phyloP scores from a whole-genome alignment of 2,329 filamentous ascomycete species.

The Pestalotiopsis sp. region DNA sequence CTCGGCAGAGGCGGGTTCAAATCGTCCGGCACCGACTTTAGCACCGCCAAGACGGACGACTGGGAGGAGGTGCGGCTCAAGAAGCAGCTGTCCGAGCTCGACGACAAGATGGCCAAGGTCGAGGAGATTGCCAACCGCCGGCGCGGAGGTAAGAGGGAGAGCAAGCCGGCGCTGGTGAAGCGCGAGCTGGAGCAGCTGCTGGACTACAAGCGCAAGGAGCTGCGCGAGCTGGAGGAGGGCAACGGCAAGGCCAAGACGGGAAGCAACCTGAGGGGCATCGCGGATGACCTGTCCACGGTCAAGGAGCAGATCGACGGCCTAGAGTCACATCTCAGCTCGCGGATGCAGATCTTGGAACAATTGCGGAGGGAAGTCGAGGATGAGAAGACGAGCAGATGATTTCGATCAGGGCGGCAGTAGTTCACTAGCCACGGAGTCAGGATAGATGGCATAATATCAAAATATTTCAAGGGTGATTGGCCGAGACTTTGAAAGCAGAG shows the following conservation, averaged over 20 bases:
- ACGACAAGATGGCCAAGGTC: constrained; percentile 83
- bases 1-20: constrained; percentile 84
- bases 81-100: constrained; percentile 87
- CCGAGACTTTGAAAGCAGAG: background rate
- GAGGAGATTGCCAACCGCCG: constrained; percentile 72
- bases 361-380: constrained; percentile 83
- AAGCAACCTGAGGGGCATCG: constrained; percentile 73
- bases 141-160: constrained; percentile 67
- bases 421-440: background rate
- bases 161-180: constrained; percentile 89
- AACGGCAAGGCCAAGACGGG: constrained; percentile 70
- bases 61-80: constrained; percentile 97
- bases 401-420: constrained; percentile 4
- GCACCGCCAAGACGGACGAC: constrained; percentile 81
- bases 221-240: constrained; percentile 75
- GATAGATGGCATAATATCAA: background rate
- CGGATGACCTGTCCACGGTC: constrained; percentile 87
- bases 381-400: constrained; percentile 66
- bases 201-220: constrained; percentile 87
- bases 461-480: background rate
- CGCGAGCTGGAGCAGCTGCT: constrained; percentile 90
- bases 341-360: constrained; percentile 76
- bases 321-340: constrained; percentile 76
- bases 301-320: constrained; percentile 92
- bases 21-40: constrained; percentile 88